Base-by-base conservation (phyloP, 352 stramenopile species). In the Phytophthora idaei region DNA sequence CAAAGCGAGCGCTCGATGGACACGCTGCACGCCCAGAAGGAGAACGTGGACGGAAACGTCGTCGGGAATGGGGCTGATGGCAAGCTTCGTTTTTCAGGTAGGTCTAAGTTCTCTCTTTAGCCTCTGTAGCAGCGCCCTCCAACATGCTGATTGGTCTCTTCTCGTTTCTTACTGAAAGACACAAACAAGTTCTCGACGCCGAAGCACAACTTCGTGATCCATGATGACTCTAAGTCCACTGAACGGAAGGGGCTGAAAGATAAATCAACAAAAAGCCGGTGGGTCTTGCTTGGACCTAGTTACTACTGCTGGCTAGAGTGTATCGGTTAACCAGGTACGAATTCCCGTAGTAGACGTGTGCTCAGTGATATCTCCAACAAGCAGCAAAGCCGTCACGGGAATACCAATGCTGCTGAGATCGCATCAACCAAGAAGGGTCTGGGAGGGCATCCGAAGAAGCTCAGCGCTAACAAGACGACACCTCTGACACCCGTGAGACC, bases 361-460 rank as follows among this genome's bases (percentile, higher is more conserved):
- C 72, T 94, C 4, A 73, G 80, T 7, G 85, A 94, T 57, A 94
- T 94, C 42, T 94, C 85, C 25, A 94, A 94, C 72, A 81, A 86
- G 48, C 81, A 90, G 45, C 74, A 72, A 27, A 84, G 77, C 44
- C 59, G 56, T 50, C 71, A 71, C 11, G 62, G 31, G 3, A 51
- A 51, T 46, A 67, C 45, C 25, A 64, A 64, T 10, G 34, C 45
- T 15, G 52, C 37, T 41, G 57, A 34, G 0, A 57, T 52, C 1
- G 10, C 17, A 6, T 69, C 49, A 9, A 57, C 5, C 9, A 81
- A 79, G 55, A 81, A 81, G n/a, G 66, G 66, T 3, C 27, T 73
- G 8, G 49, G 34, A n/a, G 45, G 61, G 0, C 58, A 69, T 15
- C 49, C 64, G 4, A 85, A 71, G 44, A 79, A 74, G 1, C 53